Evolutionary conservation across 495 filamentous ascomycete species (phyloP), one percentile per base, ranked within the genome.

Genomic region (Podospora pseudopauciseta): DNA sequence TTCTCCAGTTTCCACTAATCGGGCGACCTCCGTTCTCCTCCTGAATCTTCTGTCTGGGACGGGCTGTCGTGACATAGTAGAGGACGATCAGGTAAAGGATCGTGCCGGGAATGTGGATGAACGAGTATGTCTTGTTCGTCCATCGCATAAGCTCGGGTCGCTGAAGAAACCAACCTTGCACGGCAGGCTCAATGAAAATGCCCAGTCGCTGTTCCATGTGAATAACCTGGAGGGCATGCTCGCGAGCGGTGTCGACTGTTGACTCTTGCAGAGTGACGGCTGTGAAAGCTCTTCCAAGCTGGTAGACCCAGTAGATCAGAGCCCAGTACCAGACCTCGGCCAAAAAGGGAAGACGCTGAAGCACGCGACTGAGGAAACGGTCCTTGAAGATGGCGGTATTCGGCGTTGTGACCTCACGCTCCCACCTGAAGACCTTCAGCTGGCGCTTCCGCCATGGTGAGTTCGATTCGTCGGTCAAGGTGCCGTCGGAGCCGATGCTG

Each of bases 311-410:
- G 73, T 89, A 90, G 60, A 88, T 90, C 34, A 87, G 76, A 58
- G 87, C 87, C 91, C 91, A 94, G 71, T 94, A 94, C 83, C 89
- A 93, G 72, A 89, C 89, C 76, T 94, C 91, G 26, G 89, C 86
- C 30, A 94, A 75, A 71, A 94, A 94, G 13, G 91, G 91, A 64
- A 91, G 86, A 68, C 86, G 88, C 49, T 84, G 80, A 6, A 94
- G 80, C 26, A 92, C 67, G 2, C 87, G 79, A 67, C 76, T 78
- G 63, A 77, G 75, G 30, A 77, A 63, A 16, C 74, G 73, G 60
- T 77, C 70, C 27, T 63, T 68, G 63, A 73, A 68, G 18, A 76
- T 27, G 57, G 74, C 75, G 13, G 72, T 77, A 63, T 77, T 73
- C 11, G 75, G 75, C 30, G 71, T 70, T 23, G 67, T 74, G 16